phyloP scores from a whole-genome alignment of 108 stramenopile species.

The Pseudonitzschia delicatissima region DNA sequence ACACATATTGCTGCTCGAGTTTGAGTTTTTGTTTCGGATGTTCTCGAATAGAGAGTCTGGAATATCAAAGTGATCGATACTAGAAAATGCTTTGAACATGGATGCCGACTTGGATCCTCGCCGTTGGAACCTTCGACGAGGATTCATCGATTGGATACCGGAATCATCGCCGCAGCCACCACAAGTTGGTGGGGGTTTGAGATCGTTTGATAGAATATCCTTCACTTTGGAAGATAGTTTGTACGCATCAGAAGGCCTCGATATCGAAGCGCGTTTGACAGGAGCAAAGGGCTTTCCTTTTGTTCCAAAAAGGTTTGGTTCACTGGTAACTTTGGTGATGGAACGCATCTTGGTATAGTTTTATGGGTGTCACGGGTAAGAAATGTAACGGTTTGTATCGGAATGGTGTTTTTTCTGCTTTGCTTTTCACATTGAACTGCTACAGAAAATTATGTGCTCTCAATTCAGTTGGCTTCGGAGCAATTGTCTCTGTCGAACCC shows the following conservation, averaged over 20 bases:
- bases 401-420: too few species aligned
- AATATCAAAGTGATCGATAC: too few species aligned
- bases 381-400: too few species aligned
- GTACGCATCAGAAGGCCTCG: not conserved
- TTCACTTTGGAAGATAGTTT: not conserved
- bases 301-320: conserved; percentile 5
- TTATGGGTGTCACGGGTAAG: too few species aligned
- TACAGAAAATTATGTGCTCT: too few species aligned
- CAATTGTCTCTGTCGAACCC: too few species aligned
- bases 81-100: not conserved
- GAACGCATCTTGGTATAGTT: too few species aligned
- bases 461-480: too few species aligned
- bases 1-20: too few species aligned
- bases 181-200: not conserved
- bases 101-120: conserved; percentile 5
- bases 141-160: not conserved
- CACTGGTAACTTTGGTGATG: not conserved
- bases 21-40: too few species aligned
- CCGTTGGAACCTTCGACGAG: conserved; percentile 2
- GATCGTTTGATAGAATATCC: not conserved
- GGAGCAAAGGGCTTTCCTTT: not conserved
- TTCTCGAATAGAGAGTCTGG: too few species aligned
- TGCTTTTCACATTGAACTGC: too few species aligned
- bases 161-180: not conserved
- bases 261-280: not conserved